Percentiles rank a stretch among this genome's conserved stretches.
phyloP scores from a whole-genome alignment of 2,329 filamentous ascomycete genomes.

The Scortechinia acanthostroma region DNA sequence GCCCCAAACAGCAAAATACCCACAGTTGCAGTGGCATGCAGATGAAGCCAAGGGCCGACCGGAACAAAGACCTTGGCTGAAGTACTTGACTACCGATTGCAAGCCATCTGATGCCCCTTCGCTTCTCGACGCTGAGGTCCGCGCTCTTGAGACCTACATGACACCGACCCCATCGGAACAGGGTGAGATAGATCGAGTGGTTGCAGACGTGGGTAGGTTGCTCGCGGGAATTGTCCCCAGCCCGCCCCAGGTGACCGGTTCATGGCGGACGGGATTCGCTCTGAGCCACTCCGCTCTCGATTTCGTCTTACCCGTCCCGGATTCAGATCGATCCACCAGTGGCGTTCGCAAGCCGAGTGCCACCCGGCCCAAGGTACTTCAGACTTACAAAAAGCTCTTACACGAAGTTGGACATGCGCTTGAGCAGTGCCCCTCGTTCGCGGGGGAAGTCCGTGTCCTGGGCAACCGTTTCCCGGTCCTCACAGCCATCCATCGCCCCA shows the following conservation, averaged over 20 bases:
- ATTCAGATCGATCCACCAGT: conserved; percentile 4
- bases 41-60: background rate
- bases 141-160: conserved; percentile 31
- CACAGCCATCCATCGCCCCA: conserved; percentile 27
- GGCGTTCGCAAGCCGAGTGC: background rate
- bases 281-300: conserved; percentile 45
- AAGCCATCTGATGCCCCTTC: background rate
- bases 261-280: conserved; percentile 39
- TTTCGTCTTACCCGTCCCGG: conserved; percentile 24
- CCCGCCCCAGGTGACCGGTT: conserved; percentile 38
- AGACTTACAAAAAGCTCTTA: background rate
- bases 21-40: background rate
- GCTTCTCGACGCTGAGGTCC: conserved; percentile 32
- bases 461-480: conserved; percentile 15
- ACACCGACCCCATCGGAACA: conserved; percentile 30
- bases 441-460: background rate
- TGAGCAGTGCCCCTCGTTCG: background rate
- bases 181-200: background rate
- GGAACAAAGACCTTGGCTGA: background rate
- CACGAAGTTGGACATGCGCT: background rate
- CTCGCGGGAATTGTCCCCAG: conserved; percentile 14
- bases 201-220: conserved; percentile 10
- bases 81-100: background rate
- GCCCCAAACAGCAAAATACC: too few relatives aligned
- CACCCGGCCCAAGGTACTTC: background rate